These are phyloP conservation scores for Saccharomyces kudriavzevii DNA, from an alignment of 805 yeast genomes.

Conservation along the genomic window DNA sequence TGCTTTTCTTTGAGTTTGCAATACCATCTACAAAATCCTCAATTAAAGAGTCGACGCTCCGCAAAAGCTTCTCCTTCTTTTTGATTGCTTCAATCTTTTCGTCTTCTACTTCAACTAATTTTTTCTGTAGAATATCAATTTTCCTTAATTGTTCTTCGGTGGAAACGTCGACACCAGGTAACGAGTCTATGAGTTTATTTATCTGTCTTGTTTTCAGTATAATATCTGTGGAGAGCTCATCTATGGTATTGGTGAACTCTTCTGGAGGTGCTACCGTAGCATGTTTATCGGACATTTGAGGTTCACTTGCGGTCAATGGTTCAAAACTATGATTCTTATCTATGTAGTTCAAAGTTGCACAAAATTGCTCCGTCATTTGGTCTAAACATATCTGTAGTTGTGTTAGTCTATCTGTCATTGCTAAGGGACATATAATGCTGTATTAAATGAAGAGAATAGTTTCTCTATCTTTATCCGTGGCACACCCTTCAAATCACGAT, in stretches of 20 bases:
- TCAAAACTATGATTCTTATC: constrained; percentile 66
- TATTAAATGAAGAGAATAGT: not conserved
- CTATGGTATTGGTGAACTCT: constrained; percentile 41
- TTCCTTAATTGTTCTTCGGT: constrained; percentile 61
- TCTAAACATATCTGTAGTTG: constrained; percentile 86
- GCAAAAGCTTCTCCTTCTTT: constrained; percentile 55
- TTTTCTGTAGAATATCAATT: constrained; percentile 54
- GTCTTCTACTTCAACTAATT: constrained; percentile 52
- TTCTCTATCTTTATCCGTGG: not conserved
- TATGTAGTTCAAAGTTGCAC: constrained; percentile 69
- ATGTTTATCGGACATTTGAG: constrained; percentile 52
- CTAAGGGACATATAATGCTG: not conserved
- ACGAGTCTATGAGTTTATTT: constrained; percentile 70
- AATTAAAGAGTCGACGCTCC: constrained; percentile 60
- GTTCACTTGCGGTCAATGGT: constrained; percentile 39
- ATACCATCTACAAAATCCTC: constrained; percentile 36
- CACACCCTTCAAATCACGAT: not conserved
- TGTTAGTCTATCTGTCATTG: constrained; percentile 79
- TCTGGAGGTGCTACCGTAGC: constrained; percentile 48
- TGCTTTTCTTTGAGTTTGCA: constrained; percentile 27
- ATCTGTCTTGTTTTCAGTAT: constrained; percentile 83
- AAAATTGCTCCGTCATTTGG: constrained; percentile 66
- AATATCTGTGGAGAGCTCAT: constrained; percentile 77
- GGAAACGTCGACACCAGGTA: constrained; percentile 89
- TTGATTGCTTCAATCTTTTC: constrained; percentile 48